A percentile compares a stretch with the other conserved stretches of the same genome.
Evolutionary conservation across 2,329 filamentous ascomycete species (phyloP).

Genomic region (Penicillium occitanis): DNA sequence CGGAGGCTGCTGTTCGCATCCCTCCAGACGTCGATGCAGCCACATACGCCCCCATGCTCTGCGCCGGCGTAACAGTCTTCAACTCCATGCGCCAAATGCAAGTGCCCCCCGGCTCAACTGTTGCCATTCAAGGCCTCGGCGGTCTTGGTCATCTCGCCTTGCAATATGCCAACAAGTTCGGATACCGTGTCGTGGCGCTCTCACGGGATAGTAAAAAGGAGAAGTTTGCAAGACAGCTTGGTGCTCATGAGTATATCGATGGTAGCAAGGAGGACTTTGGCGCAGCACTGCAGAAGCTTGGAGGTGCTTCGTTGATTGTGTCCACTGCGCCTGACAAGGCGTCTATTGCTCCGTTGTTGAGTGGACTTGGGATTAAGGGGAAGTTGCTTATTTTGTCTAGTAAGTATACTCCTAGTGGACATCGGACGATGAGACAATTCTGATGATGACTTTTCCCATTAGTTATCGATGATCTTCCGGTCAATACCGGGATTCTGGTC

Average conservation of each 20-base stretch:
- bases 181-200: slow-evolving; percentile 54
- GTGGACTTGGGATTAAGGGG: slow-evolving; percentile 30
- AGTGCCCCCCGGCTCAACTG: slow-evolving; percentile 65
- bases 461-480: slow-evolving; percentile 13
- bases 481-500: slow-evolving; percentile 23
- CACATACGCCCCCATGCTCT: slow-evolving; percentile 40
- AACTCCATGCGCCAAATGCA: slow-evolving; percentile 57
- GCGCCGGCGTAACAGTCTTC: slow-evolving; percentile 43
- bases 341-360: slow-evolving; percentile 36
- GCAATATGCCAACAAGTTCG: slow-evolving; percentile 66
- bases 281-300: slow-evolving; percentile 37
- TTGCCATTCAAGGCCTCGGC: slow-evolving; percentile 69
- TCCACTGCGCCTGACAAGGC: slow-evolving; percentile 40
- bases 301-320: slow-evolving; percentile 39
- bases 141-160: slow-evolving; percentile 70
- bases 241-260: slow-evolving; percentile 63
- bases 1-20: slow-evolving; percentile 47
- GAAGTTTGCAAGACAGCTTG: slow-evolving; percentile 45
- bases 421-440: too few relatives aligned
- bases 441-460: too few relatives aligned
- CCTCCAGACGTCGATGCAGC: slow-evolving; percentile 50
- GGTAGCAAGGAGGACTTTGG: slow-evolving; percentile 43
- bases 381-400: slow-evolving; percentile 18
- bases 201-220: slow-evolving; percentile 32
- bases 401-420: neutral